Conservation (phyloP, 2,329 filamentous ascomycete genomes). For the Xylaria sp. region DNA sequence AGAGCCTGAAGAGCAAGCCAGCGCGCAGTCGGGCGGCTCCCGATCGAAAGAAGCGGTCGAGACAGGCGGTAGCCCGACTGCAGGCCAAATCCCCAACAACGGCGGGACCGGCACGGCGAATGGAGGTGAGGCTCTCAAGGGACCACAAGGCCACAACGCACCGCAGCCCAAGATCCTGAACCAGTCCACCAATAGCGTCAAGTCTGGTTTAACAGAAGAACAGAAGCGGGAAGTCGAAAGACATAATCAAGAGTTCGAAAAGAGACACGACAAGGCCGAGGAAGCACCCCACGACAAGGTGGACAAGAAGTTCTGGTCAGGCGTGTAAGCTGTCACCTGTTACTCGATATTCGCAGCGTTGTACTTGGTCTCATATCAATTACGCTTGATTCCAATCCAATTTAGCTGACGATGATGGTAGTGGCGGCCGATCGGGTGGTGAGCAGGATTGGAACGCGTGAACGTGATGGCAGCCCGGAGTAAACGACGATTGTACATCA, state of each 20-base stretch:
- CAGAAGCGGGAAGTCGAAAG: slow-evolving; percentile 67
- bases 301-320: slow-evolving; percentile 65
- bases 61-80: slow-evolving; percentile 50
- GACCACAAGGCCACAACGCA: slow-evolving; percentile 48
- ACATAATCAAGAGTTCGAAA: slow-evolving; percentile 69
- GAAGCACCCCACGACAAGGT: slow-evolving; percentile 61
- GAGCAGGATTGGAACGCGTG: slow-evolving; percentile 47
- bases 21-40: slow-evolving; percentile 54
- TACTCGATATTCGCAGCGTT: slow-evolving; percentile 15
- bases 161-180: slow-evolving; percentile 65
- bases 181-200: slow-evolving; percentile 54
- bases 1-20: slow-evolving; percentile 50
- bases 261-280: slow-evolving; percentile 61
- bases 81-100: slow-evolving; percentile 44
- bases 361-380: neutral
- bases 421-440: slow-evolving; percentile 38
- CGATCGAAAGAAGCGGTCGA: slow-evolving; percentile 55
- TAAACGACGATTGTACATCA: neutral
- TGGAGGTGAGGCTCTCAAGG: slow-evolving; percentile 50
- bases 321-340: slow-evolving; percentile 50
- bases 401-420: slow-evolving; percentile 33
- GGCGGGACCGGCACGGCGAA: slow-evolving; percentile 41
- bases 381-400: neutral
- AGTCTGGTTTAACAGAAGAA: slow-evolving; percentile 57
- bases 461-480: neutral